Base-by-base conservation (phyloP, 129 eudicot genomes). In the Mikania micrantha region DNA sequence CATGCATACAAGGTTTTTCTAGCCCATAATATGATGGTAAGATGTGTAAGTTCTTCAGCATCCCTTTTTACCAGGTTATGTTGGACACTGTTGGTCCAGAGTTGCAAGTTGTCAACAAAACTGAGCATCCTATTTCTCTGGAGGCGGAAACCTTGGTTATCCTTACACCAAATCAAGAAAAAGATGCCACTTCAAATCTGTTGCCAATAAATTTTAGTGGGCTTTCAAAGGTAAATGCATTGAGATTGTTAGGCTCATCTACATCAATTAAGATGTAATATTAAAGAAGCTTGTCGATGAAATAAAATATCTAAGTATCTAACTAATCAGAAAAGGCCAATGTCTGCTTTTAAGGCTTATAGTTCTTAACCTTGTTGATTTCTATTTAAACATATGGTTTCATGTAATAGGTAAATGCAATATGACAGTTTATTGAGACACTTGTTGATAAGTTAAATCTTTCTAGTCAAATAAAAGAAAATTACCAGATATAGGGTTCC, bases 21-120 rank as follows among this genome's bases (percentile, higher is more conserved):
- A n/a, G 3, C 32, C 32, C 12, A 31, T 60, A 9, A 54, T 38
- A 32, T 42, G 20, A 25, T 32, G 59, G 22, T 34, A 42, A 36
- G 41, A 62, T 61, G 29, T 54, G 53, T 22, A 12, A 47, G 36
- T 70, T 57, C 59, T 34, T 53, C n/a, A 24, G 19, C 22, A 15
- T 25, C 38, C 34, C 56, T 75, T 54, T 58, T 61, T 66, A 54
- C 39, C 78, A 84, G 97, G 91, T 90, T 36, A 85, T 87, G 95
- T 79, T 87, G 47, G 97, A 90, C 68, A 90, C 97, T 24, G 87
- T 76, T 57, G 97, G 95, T 50, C 97, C 95, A 1, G 97, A 90
- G 72, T 66, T 90, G 80, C 90, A 84, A 74, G 90, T 90, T 63
- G 84, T 87, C 69, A 90, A 90, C 73, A 90, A 78, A 77, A 73